Evolutionary conservation across 1,139 yeast species (phyloP).

Genomic region (Candida neerlandica): DNA sequence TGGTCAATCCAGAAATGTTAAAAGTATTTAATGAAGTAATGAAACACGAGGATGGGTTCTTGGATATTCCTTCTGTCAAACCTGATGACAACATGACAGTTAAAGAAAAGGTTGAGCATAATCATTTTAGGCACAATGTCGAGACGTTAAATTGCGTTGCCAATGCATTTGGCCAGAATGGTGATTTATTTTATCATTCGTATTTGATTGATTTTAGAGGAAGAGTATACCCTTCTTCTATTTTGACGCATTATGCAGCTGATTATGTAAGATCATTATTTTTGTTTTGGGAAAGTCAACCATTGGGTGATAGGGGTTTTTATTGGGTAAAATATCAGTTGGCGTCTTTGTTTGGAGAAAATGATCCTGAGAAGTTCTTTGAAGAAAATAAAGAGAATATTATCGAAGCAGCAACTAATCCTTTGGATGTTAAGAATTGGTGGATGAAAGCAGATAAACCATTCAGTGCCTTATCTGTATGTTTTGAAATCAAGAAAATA

Average conservation of each 20-base stretch:
- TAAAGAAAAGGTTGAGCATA: no score
- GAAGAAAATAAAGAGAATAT: conserved; percentile 25
- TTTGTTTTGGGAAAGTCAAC: conserved; percentile 42
- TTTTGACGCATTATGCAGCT: conserved; percentile 39
- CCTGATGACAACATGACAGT: conserved; percentile 5
- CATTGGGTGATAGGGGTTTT: conserved; percentile 38
- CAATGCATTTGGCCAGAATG: conserved; percentile 31
- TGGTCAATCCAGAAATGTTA: conserved; percentile 32
- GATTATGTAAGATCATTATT: conserved; percentile 38
- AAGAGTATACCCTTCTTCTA: conserved; percentile 43
- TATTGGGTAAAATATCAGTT: conserved; percentile 46
- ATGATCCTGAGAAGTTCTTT: conserved; percentile 33
- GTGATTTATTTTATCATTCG: conserved; percentile 43
- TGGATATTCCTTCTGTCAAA: conserved; percentile 28
- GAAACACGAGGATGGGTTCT: conserved; percentile 26
- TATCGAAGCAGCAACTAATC: conserved; percentile 31
- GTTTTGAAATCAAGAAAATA: conserved; percentile 34
- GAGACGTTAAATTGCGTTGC: no score
- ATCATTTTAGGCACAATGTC: no score
- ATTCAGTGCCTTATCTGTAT: conserved; percentile 42
- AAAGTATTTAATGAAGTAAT: conserved; percentile 26
- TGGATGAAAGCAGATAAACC: conserved; percentile 46
- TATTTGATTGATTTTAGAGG: conserved; percentile 47
- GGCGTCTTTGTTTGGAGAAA: conserved; percentile 38
- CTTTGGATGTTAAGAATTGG: conserved; percentile 30